Percentiles rank a stretch among this genome's conserved stretches.
Conservation (phyloP, 169 alveolate species). For the Eimeria maxima region DNA sequence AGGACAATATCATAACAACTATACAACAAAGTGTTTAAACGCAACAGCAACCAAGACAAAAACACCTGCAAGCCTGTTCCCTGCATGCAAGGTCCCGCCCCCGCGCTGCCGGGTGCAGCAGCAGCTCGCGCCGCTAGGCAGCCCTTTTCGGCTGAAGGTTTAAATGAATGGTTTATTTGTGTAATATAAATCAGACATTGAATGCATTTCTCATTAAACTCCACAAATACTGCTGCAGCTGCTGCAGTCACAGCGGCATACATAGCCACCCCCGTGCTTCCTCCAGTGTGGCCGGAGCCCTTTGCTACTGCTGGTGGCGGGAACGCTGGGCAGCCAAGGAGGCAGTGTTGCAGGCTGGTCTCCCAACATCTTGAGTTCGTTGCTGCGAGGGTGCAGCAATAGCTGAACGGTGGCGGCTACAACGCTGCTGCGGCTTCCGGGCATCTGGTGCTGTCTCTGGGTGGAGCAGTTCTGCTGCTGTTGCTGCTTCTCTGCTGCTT, state of each 20-base stretch:
- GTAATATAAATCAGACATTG: neutral
- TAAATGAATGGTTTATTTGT: neutral
- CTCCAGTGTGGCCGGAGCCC: neutral
- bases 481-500: neutral
- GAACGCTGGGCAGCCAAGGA: neutral
- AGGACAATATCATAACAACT: neutral
- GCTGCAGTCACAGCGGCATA: neutral
- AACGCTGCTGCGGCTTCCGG: neutral
- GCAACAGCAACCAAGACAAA: neutral
- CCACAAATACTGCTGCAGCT: neutral
- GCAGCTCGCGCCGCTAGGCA: neutral
- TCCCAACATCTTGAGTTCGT: neutral
- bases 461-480: neutral
- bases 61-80: neutral
- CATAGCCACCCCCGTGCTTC: neutral
- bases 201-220: neutral
- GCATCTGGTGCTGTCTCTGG: neutral
- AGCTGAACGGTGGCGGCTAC: neutral
- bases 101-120: neutral
- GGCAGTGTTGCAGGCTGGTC: neutral
- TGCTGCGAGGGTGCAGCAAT: neutral
- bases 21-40: neutral
- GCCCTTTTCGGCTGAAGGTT: neutral
- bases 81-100: slow-evolving; percentile 3
- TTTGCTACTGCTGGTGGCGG: neutral